Base-by-base conservation (phyloP, 129 eudicot genomes). In the Erigeron canadensis region DNA sequence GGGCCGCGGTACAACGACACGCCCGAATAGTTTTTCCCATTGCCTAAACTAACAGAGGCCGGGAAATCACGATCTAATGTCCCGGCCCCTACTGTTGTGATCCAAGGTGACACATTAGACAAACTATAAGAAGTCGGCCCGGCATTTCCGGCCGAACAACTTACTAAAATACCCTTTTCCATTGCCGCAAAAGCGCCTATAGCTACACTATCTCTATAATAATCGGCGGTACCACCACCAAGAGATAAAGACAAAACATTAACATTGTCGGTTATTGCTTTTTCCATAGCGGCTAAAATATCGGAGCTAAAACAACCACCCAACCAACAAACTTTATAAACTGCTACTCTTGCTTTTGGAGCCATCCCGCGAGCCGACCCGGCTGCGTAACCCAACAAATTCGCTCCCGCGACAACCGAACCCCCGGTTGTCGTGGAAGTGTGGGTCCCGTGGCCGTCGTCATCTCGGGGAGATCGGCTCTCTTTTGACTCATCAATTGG, bases 311-410 rank as follows among this genome's bases (percentile, higher is more conserved):
- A 93, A 61, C 98, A 93, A 16, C 98, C 98, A 7, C 96, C 96
- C 23, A 72, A 6, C 98, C 98, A 93, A 72, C 98, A 93, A 0
- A 93, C 98, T 65, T 93, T 93, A 69, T 93, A 93, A 7, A 79
- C 86, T 5, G 98, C 98, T 2, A 93, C 80, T 39, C 98, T 73
- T 6, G 91, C 96, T 1, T 74, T 68, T 16, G 98, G 58, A 11
- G 98, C 95, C 98, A 93, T 93, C 65, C 98, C 98, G 21, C 98
- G 90, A 9, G 98, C 98, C 17, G 95, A 79, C 41, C 98, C 98
- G 0, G 83, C 5, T 2, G 98, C 98, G 63, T 87, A 93, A 6
- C 95, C 98, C 6, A 93, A 67, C 6, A 93, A 65, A 74, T 84
- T 89, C 0, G 98, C 98, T 38, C 86, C 87, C 41, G 81, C n/a